phyloP scores from a whole-genome alignment of 257 asterid genomes.

The Petunia secreta region DNA sequence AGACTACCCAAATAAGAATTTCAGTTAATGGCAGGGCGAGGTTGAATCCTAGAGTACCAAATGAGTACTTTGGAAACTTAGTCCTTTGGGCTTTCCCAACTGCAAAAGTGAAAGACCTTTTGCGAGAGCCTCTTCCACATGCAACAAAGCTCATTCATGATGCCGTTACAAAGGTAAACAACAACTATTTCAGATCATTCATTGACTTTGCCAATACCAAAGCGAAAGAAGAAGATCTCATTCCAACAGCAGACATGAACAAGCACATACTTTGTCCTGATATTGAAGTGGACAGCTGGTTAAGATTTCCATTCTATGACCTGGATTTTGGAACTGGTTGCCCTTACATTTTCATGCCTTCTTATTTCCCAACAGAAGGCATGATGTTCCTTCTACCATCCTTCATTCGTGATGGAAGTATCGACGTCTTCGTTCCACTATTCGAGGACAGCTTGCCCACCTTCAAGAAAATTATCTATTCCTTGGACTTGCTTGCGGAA shows the following conservation, averaged over 20 bases:
- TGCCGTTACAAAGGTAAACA: slow-evolving; percentile 49
- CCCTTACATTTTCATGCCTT: slow-evolving; percentile 75
- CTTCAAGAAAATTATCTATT: slow-evolving; percentile 63
- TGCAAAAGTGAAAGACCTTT: slow-evolving; percentile 48
- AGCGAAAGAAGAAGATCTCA: slow-evolving; percentile 55
- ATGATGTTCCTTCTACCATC: slow-evolving; percentile 70
- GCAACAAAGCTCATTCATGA: slow-evolving; percentile 72
- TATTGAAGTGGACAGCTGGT: slow-evolving; percentile 82
- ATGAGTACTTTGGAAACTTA: slow-evolving; percentile 73
- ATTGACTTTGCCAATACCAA: slow-evolving; percentile 64
- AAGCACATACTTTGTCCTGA: slow-evolving; percentile 70
- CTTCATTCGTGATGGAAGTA: slow-evolving; percentile 62
- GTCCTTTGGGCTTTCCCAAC: slow-evolving; percentile 80
- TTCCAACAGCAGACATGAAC: slow-evolving; percentile 54
- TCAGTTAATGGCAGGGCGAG: slow-evolving; percentile 75
- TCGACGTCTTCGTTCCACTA: slow-evolving; percentile 67
- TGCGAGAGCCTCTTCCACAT: slow-evolving; percentile 45
- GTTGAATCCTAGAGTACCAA: slow-evolving; percentile 58
- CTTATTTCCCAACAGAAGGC: slow-evolving; percentile 69
- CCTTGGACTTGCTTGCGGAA: slow-evolving; percentile 43
- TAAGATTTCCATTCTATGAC: slow-evolving; percentile 75
- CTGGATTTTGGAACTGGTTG: slow-evolving; percentile 77
- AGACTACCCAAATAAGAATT: slow-evolving; percentile 60
- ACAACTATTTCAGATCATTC: slow-evolving; percentile 67
- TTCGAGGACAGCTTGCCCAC: slow-evolving; percentile 48